Evolutionary conservation across 805 yeast species (phyloP), one percentile per base, ranked within the genome.

Genomic region (Metschnikowia sp.): DNA sequence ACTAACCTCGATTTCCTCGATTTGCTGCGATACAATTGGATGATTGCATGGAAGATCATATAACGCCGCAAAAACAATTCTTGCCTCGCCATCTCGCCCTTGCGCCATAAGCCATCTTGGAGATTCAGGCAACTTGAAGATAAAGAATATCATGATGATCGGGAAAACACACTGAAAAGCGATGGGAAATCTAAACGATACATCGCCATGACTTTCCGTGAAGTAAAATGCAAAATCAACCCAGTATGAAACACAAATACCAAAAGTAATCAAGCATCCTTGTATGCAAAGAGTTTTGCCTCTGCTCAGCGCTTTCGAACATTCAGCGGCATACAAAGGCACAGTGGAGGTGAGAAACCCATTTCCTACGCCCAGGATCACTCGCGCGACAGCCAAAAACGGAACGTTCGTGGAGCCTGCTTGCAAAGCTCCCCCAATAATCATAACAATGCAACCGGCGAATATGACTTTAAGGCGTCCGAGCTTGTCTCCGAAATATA

Each of bases 91-190:
- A 11, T 51, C 57, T 44, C 62, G 53, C 18, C 62, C 63, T 38
- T 59, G 53, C 32, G 62, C 59, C 54, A 69, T 57, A 30, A 72
- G 54, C 72, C 75, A 72, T 60, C 78, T 63, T 19, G 78, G 78
- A 10, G 76, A 70, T 54, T 74, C 78, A 2, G 79, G 78, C 31
- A 69, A 60, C 39, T 53, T 49, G 39, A 52, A 55, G 13, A 59
- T 51, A 29, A 53, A 31, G 13, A 50, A 50, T 5, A 52, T 47
- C 6, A 54, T 52, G 12, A 55, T 33, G 9, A 60, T 32, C 2
- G 64, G 60, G 42, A 60, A 60, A 8, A 60, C 39, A 29, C 56
- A 52, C 53, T 60, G 72, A 57, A 59, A 67, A 28, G 65, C 69
- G 44, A 59, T 62, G 45, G 68, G 71, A 54, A 60, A 62, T 49